Conservation (phyloP, 371 early-diverging fungal species). For the Rhizopus stolonifer region DNA sequence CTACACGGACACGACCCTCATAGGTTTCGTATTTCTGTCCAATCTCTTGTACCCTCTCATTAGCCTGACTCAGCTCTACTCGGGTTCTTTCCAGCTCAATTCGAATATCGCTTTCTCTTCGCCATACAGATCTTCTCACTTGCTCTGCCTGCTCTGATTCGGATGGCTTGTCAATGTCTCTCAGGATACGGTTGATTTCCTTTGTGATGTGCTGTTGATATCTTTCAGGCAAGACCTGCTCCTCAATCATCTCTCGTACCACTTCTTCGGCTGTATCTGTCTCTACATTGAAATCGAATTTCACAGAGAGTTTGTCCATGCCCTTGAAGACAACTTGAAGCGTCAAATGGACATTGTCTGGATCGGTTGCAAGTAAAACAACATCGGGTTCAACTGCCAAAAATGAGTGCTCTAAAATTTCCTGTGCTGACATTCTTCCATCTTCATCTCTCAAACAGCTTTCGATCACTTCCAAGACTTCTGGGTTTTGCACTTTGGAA, state of each 20-base stretch:
- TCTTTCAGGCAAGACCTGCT: constrained; percentile 62
- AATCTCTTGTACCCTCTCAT: constrained; percentile 30
- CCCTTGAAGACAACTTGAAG: constrained; percentile 74
- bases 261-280: constrained; percentile 82
- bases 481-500: constrained; percentile 55
- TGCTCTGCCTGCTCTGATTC: constrained; percentile 40
- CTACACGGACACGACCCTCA: constrained; percentile 36
- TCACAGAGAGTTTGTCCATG: constrained; percentile 67
- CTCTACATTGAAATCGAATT: constrained; percentile 76
- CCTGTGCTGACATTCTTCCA: constrained; percentile 55
- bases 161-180: constrained; percentile 54
- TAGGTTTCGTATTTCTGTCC: constrained; percentile 40
- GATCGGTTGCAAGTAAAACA: constrained; percentile 50
- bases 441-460: constrained; percentile 63
- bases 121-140: constrained; percentile 47
- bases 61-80: constrained; percentile 31
- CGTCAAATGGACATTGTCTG: constrained; percentile 55
- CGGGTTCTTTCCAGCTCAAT: constrained; percentile 39
- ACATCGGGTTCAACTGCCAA: constrained; percentile 63
- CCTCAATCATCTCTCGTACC: constrained; percentile 78
- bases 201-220: constrained; percentile 70
- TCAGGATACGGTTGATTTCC: constrained; percentile 74
- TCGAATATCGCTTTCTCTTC: constrained; percentile 48
- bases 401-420: constrained; percentile 50
- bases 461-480: constrained; percentile 66